Evolutionary conservation across 352 stramenopile genomes (phyloP).

Genomic region (Globisporangium radiosum): DNA sequence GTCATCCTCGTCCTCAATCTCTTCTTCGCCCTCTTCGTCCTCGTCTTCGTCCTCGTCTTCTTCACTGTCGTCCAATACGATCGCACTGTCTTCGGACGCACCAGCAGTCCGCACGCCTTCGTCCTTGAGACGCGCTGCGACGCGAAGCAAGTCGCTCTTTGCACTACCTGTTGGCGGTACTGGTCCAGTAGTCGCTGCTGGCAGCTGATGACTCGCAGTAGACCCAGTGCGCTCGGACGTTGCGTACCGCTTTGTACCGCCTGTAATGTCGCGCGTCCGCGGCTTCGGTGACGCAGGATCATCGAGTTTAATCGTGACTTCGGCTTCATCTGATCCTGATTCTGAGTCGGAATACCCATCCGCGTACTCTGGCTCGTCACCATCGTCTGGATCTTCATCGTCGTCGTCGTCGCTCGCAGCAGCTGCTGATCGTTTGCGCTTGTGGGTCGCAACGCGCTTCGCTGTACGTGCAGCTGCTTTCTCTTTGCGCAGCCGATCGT

Average conservation of each 20-base stretch:
- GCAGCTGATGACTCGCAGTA: no score
- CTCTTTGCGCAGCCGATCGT: conserved; percentile 28
- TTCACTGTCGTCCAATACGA: conserved; percentile 51
- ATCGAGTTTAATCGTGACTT: conserved; percentile 23
- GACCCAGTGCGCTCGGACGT: background rate
- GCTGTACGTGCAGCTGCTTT: conserved; percentile 12
- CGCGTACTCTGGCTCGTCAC: conserved; percentile 23
- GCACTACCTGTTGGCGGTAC: background rate
- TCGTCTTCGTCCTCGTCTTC: conserved; percentile 17
- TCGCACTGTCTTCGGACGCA: conserved; percentile 34
- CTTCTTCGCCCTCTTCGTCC: conserved; percentile 21
- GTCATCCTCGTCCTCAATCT: conserved; percentile 21
- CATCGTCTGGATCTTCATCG: conserved; percentile 13
- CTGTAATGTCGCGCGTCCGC: conserved; percentile 17
- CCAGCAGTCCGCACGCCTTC: conserved; percentile 14
- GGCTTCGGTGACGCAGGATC: conserved; percentile 3
- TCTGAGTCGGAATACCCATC: conserved; percentile 26
- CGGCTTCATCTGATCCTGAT: conserved; percentile 30
- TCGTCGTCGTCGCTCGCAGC: conserved; percentile 17
- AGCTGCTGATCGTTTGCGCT: conserved; percentile 12
- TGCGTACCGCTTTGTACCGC: conserved; percentile 10
- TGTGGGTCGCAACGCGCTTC: conserved; percentile 3
- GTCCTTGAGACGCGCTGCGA: conserved; percentile 27
- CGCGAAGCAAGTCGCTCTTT: conserved; percentile 19
- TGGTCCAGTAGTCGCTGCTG: no score